Evolutionary conservation across 805 yeast genomes (phyloP), one percentile per base, ranked within the genome.

Genomic region (Vanderwaltozyma polyspora): DNA sequence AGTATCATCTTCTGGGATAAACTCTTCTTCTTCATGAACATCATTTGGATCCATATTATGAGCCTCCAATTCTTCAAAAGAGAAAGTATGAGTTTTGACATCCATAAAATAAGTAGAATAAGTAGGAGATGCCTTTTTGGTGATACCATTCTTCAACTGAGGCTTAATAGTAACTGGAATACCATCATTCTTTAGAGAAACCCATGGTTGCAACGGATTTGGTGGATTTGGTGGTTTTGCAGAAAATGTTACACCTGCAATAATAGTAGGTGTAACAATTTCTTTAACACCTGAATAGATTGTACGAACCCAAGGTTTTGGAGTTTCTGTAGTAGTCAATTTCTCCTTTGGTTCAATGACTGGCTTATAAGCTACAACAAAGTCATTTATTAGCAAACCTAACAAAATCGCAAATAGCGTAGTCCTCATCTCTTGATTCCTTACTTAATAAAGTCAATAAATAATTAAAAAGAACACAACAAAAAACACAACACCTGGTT

Each of bases 131-230:
- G 72, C 75, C 32, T 80, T 70, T 44, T 73, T 70, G 22, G 79
- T 76, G 33, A 59, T 60, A 9, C 94, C 94, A 44, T 78, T 74
- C 45, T 84, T 83, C 49, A 75, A 49, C 49, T 82, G 69, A 3
- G 95, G 95, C 27, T 62, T 66, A 32, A 85, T 72, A 0, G 94
- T 84, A 52, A 79, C 76, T 35, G 95, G 94, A 8, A 67, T 56
- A 13, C 95, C 95, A 40, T 78, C 73, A 42, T 78, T 76, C 38
- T 84, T 70, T 49, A 85, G 64, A 2, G 84, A 71, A 26, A 85
- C 64, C 95, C 95, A 85, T 7, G 84, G 85, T 39, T 74, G 76
- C 42, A 84, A 68, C 8, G 81, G 79, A 44, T 76, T 65, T 5
- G 84, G 72, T 1, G 67, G 60, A 7, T 52, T 51, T 13, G 58